Percentiles rank a stretch among this genome's conserved stretches.
phyloP scores from a whole-genome alignment of 495 filamentous ascomycete genomes.

The Podospora pseudopauciseta region DNA sequence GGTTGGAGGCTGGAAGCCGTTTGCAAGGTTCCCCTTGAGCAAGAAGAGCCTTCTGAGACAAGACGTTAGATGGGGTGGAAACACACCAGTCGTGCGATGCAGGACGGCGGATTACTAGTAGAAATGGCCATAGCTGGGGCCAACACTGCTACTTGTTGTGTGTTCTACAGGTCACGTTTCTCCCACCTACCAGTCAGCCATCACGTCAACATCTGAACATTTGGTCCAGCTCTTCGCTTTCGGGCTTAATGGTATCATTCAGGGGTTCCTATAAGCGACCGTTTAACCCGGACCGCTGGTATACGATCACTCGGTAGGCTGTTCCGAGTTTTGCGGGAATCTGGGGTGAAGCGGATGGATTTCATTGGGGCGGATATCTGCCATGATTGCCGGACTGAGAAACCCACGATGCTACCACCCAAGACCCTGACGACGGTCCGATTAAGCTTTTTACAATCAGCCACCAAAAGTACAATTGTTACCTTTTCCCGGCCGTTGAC shows the following conservation, averaged over 20 bases:
- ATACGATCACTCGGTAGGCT: not conserved
- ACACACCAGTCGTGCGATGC: not conserved
- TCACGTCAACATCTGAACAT: not conserved
- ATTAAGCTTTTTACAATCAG: not conserved
- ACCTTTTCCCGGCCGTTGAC: not conserved
- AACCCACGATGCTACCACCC: not conserved
- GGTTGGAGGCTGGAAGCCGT: slow-evolving; percentile 43
- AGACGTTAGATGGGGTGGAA: not conserved
- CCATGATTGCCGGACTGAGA: not conserved
- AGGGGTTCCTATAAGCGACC: not conserved
- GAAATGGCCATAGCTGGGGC: not conserved
- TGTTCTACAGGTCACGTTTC: not conserved
- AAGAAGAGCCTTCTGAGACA: not conserved
- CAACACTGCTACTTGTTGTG: not conserved
- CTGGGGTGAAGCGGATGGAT: not conserved
- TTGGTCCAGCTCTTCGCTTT: not conserved
- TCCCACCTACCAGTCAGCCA: not conserved
- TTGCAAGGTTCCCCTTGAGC: slow-evolving; percentile 19
- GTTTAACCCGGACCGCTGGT: not conserved
- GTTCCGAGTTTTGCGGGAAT: not conserved
- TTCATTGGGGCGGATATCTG: not conserved
- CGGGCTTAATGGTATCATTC: not conserved
- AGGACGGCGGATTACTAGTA: not conserved
- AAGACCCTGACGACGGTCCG: not conserved
- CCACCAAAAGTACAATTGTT: not conserved